phyloP scores from a whole-genome alignment of 2,329 filamentous ascomycete species.

The Aspergillus proliferans region DNA sequence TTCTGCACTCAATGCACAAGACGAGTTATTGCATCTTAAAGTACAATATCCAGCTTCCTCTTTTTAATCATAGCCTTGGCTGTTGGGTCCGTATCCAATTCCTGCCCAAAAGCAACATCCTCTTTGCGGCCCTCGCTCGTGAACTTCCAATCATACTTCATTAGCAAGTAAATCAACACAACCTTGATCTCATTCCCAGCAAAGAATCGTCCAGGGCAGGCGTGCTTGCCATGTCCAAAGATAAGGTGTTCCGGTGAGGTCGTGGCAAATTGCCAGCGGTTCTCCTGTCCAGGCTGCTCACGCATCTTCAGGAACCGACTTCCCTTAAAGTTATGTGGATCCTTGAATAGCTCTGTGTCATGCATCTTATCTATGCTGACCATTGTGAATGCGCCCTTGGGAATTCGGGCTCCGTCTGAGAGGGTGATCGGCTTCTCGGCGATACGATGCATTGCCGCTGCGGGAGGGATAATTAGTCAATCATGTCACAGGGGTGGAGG shows the following conservation, averaged over 20 bases:
- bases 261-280: slow-evolving; percentile 8
- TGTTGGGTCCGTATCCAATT: too few relatives aligned
- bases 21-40: too few relatives aligned
- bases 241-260: slow-evolving; percentile 9
- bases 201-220: slow-evolving; percentile 47
- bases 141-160: slow-evolving; percentile 45
- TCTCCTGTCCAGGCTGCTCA: slow-evolving; percentile 5
- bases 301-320: slow-evolving; percentile 14
- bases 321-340: slow-evolving; percentile 6
- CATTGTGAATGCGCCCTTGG: background rate
- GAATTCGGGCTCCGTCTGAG: background rate
- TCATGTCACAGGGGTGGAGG: background rate
- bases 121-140: background rate
- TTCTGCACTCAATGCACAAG: too few relatives aligned
- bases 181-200: slow-evolving; percentile 49
- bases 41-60: too few relatives aligned
- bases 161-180: slow-evolving; percentile 41
- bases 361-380: too few relatives aligned
- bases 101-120: too few relatives aligned
- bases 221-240: slow-evolving; percentile 22
- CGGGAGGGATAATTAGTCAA: background rate
- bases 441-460: background rate
- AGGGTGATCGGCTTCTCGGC: background rate
- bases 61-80: too few relatives aligned
- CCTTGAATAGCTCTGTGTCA: background rate